These are phyloP conservation scores for Cladosporium sp. DNA, from an alignment of 2,329 filamentous ascomycete species.

Conservation along the genomic window DNA sequence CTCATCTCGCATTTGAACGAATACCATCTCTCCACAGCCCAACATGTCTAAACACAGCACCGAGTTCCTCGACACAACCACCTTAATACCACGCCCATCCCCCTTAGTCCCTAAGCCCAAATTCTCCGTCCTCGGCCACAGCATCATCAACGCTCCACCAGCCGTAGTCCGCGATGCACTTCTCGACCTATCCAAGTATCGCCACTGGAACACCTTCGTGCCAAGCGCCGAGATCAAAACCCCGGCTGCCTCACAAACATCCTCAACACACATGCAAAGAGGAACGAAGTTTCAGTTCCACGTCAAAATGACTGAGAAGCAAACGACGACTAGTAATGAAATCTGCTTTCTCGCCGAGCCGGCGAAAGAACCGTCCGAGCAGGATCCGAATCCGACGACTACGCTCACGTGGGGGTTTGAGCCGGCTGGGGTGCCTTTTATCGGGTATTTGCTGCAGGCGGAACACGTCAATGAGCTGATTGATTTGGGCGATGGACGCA, in stretches of 20 bases:
- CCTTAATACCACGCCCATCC: neutral
- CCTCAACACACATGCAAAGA: slow-evolving; percentile 26
- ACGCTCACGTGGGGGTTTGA: slow-evolving; percentile 29
- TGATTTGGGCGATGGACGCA: slow-evolving; percentile 32
- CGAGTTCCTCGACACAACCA: neutral
- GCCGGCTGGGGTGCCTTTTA: slow-evolving; percentile 26
- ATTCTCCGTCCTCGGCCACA: slow-evolving; percentile 31
- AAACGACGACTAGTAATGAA: slow-evolving; percentile 26
- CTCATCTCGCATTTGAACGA: neutral
- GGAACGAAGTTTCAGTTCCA: slow-evolving; percentile 43
- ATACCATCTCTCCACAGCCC: neutral
- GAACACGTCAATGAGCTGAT: slow-evolving; percentile 46
- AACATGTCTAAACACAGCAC: slow-evolving; percentile 2
- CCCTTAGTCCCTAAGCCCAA: slow-evolving; percentile 1
- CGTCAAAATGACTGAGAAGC: slow-evolving; percentile 36
- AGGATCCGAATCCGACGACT: slow-evolving; percentile 22
- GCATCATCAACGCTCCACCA: slow-evolving; percentile 37
- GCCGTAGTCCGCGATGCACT: slow-evolving; percentile 41
- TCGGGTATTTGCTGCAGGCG: slow-evolving; percentile 34
- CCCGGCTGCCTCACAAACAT: slow-evolving; percentile 30
- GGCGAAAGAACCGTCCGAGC: slow-evolving; percentile 23
- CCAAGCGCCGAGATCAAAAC: slow-evolving; percentile 42
- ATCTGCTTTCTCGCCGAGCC: slow-evolving; percentile 33
- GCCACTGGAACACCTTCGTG: slow-evolving; percentile 45
- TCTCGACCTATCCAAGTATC: slow-evolving; percentile 42